Percentiles rank a stretch among this genome's conserved stretches.
These are phyloP conservation scores for Ustilago bromivora DNA, from an alignment of 1,284 basidiomycete genomes.

Conservation along the genomic window DNA sequence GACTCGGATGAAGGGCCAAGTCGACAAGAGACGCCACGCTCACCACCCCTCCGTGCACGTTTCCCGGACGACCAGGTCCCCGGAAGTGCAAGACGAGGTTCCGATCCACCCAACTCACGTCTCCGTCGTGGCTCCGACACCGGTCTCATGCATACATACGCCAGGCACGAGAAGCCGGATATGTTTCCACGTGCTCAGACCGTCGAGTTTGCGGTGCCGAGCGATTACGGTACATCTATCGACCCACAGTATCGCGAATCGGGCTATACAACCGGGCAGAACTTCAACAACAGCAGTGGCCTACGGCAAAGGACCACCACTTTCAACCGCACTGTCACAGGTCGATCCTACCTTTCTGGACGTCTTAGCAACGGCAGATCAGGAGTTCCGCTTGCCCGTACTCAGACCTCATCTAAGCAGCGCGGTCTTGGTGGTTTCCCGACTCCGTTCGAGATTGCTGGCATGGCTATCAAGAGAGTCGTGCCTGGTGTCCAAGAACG, in stretches of 20 bases:
- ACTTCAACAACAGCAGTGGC: slow-evolving; percentile 8
- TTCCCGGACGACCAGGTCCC: slow-evolving; percentile 30
- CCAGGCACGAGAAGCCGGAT: slow-evolving; percentile 41
- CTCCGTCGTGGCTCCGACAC: slow-evolving; percentile 53
- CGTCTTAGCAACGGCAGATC: slow-evolving; percentile 37
- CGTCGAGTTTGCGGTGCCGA: slow-evolving; percentile 74
- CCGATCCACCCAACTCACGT: slow-evolving; percentile 45
- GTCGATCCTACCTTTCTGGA: slow-evolving; percentile 39
- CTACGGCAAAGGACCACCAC: slow-evolving; percentile 39
- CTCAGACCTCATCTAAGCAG: slow-evolving; percentile 70
- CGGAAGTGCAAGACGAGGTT: slow-evolving; percentile 39
- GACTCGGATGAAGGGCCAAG: slow-evolving; percentile 23
- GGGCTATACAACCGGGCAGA: slow-evolving; percentile 30
- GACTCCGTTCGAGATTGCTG: slow-evolving; percentile 77
- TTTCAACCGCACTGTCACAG: slow-evolving; percentile 47
- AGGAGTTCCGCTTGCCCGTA: slow-evolving; percentile 69
- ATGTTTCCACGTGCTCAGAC: slow-evolving; percentile 74
- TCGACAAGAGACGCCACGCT: slow-evolving; percentile 1
- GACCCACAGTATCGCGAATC: slow-evolving; percentile 18
- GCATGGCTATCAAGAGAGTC: slow-evolving; percentile 71
- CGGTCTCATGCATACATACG: slow-evolving; percentile 21
- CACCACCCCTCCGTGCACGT: slow-evolving; percentile 36
- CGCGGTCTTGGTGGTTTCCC: slow-evolving; percentile 87
- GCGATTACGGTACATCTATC: slow-evolving; percentile 42
- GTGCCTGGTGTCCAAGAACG: slow-evolving; percentile 47